Evolutionary conservation across 495 filamentous ascomycete species (phyloP).

Genomic region (Clavariopsis aquatica): DNA sequence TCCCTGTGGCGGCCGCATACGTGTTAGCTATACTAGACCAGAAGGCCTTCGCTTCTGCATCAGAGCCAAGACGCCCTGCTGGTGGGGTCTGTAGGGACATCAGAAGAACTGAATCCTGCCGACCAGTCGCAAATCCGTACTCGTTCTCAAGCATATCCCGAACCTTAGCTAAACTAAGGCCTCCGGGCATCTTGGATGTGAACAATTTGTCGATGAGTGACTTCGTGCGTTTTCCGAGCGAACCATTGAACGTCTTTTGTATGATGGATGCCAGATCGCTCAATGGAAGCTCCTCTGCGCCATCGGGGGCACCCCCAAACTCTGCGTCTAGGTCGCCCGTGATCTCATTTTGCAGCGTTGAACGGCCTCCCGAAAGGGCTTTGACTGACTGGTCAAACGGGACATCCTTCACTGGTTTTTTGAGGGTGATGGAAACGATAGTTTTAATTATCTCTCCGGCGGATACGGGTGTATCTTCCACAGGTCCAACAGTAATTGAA

Average conservation of each 20-base stretch:
- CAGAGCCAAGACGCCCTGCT: slow-evolving; percentile 78
- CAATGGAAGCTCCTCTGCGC: slow-evolving; percentile 94
- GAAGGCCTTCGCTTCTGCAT: slow-evolving; percentile 84
- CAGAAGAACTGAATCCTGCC: slow-evolving; percentile 85
- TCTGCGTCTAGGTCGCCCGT: slow-evolving; percentile 92
- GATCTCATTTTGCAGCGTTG: slow-evolving; percentile 90
- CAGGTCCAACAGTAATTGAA: slow-evolving; percentile 64
- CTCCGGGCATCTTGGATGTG: slow-evolving; percentile 97
- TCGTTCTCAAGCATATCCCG: slow-evolving; percentile 88
- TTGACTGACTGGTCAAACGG: slow-evolving; percentile 94
- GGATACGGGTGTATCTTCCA: slow-evolving; percentile 79
- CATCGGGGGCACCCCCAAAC: slow-evolving; percentile 94
- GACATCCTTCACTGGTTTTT: slow-evolving; percentile 83
- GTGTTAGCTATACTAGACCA: slow-evolving; percentile 80
- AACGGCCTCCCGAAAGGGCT: slow-evolving; percentile 95
- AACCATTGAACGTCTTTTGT: slow-evolving; percentile 93
- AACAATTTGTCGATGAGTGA: slow-evolving; percentile 88
- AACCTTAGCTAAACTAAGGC: slow-evolving; percentile 91
- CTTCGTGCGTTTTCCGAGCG: slow-evolving; percentile 90
- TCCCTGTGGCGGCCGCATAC: slow-evolving; percentile 79
- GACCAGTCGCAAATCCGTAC: slow-evolving; percentile 81
- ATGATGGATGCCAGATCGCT: slow-evolving; percentile 91
- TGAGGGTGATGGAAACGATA: slow-evolving; percentile 92
- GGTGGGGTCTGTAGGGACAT: slow-evolving; percentile 90
- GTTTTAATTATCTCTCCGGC: slow-evolving; percentile 85